Conservation (phyloP, 257 asterid genomes). For the Avicennia marina region DNA sequence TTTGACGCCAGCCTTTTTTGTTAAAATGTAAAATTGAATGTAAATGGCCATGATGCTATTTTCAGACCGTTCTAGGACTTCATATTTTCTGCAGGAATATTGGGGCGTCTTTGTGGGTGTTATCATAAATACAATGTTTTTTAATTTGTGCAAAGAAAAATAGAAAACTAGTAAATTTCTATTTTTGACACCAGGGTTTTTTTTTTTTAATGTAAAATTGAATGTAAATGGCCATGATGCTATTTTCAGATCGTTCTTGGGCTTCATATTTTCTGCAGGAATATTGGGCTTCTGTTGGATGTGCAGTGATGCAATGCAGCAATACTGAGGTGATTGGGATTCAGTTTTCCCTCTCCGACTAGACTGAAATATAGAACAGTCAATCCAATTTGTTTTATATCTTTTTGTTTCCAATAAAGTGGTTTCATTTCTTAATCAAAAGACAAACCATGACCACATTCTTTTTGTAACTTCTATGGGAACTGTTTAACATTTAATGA, state of each 20-base stretch:
- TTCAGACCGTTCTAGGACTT: not conserved
- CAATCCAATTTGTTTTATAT: not conserved
- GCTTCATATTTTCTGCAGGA: slow-evolving; percentile 45
- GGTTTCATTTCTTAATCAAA: too few species aligned
- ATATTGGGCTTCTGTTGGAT: slow-evolving; percentile 98
- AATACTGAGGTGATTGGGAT: slow-evolving; percentile 73
- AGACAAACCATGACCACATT: not conserved
- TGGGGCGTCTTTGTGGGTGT: too few species aligned
- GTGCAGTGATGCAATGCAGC: slow-evolving; percentile 99
- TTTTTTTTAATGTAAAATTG: not conserved
- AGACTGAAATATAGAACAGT: not conserved
- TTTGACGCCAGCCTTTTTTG: too few species aligned
- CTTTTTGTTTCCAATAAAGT: too few species aligned
- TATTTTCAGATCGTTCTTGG: not conserved
- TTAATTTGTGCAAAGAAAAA: too few species aligned
- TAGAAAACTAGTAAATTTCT: too few species aligned
- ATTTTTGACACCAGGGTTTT: too few species aligned
- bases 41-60: not conserved
- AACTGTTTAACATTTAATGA: not conserved
- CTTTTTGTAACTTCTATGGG: not conserved
- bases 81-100: too few species aligned
- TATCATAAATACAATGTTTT: too few species aligned
- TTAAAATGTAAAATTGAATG: not conserved
- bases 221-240: not conserved
- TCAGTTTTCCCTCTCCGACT: not conserved